Base-by-base conservation (phyloP, 1,139 yeast species). In the Sporopachydermia cereana region DNA sequence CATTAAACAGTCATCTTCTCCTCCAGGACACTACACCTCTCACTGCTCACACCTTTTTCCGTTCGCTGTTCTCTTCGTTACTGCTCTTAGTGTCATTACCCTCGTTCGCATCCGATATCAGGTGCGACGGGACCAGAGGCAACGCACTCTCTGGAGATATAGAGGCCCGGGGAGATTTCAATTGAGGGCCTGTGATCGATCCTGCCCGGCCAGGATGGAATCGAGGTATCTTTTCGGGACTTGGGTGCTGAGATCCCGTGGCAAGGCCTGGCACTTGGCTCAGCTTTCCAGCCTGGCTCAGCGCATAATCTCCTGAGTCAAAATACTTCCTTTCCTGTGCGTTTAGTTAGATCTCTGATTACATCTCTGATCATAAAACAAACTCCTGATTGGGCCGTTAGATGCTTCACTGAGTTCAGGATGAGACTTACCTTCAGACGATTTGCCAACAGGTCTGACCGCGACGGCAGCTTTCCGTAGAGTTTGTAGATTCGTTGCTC, bases 301-400 rank as follows among this genome's bases (percentile, higher is more conserved):
- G 76, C 23, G 97, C 97, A 61, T 93, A 91, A 64, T 91, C 99
- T 21, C 98, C 98, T 50, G 95, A 84, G 57, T 91, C 99, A 59
- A 91, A 93, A 64, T 83, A 91, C 65, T 88, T 88, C 57, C 96
- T 79, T 55, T 91, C 97, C 61, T 82, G 82, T 54, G 83, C 67
- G 9, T 1, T 9, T 41, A 17, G 17, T 44, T n/a, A n/a, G n/a
- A n/a, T n/a, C n/a, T n/a, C n/a, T n/a, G n/a, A n/a, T n/a, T n/a
- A n/a, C n/a, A n/a, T n/a, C n/a, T n/a, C n/a, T n/a, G n/a, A n/a
- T n/a, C n/a, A n/a, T n/a, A n/a, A n/a, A n/a, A n/a, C n/a, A n/a
- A n/a, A 27, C n/a, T 27, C n/a, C 30, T 27, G 30, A 12, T 27
- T n/a, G n/a, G 12, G n/a, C n/a, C n/a, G 14, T 12, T 27, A 27